These are phyloP conservation scores for Mycotypha africana DNA, from an alignment of 371 early-diverging fungal species.

Conservation along the genomic window DNA sequence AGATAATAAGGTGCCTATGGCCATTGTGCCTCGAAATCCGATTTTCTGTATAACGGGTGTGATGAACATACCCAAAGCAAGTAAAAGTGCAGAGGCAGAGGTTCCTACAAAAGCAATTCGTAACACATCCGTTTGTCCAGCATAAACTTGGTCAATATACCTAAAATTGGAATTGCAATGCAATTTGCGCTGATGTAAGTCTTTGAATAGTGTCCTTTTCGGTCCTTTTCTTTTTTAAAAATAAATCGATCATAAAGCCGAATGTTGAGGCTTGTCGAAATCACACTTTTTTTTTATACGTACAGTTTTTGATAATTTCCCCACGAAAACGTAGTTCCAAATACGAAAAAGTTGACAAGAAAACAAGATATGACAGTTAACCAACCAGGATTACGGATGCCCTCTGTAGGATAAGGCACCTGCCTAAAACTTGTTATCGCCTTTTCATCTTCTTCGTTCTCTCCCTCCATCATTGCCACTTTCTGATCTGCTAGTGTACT, in stretches of 20 bases:
- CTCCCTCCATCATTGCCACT: background rate
- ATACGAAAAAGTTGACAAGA: constrained; percentile 50
- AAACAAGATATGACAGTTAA: constrained; percentile 46
- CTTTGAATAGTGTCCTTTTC: background rate
- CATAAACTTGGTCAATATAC: constrained; percentile 30
- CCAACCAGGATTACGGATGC: constrained; percentile 39
- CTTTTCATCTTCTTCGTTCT: background rate
- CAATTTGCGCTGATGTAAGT: background rate
- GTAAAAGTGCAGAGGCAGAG: constrained; percentile 37
- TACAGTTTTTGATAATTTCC: constrained; percentile 51
- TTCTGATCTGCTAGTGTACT: constrained; percentile 2
- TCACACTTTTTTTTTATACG: constrained; percentile 3
- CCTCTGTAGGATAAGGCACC: constrained; percentile 25
- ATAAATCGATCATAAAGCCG: too few relatives aligned
- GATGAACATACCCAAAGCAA: constrained; percentile 51
- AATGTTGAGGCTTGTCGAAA: too few relatives aligned
- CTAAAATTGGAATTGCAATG: background rate
- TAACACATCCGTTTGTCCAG: constrained; percentile 22
- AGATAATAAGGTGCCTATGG: constrained; percentile 48
- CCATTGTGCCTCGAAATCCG: constrained; percentile 55
- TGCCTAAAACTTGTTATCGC: constrained; percentile 4
- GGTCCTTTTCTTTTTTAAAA: background rate
- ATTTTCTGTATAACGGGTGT: constrained; percentile 55
- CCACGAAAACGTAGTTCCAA: constrained; percentile 53
- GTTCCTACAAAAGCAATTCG: constrained; percentile 53